Percentiles rank a stretch among this genome's conserved stretches.
phyloP scores from a whole-genome alignment of 1,284 basidiomycete genomes.

The Agaricales sp. region DNA sequence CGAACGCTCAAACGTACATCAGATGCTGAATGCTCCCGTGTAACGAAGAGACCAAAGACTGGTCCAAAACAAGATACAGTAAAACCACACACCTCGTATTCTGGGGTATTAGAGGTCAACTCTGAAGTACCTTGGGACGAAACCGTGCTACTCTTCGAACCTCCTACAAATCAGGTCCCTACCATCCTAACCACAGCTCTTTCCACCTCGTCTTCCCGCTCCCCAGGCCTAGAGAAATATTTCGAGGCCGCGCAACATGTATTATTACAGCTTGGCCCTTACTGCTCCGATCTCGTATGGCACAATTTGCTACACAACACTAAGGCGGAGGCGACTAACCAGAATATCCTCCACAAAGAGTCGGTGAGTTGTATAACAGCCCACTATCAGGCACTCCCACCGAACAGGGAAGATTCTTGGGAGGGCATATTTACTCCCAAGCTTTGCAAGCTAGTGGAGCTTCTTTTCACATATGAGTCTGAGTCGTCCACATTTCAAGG shows the following conservation, averaged over 20 bases:
- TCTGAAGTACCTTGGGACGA: too few species aligned
- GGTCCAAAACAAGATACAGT: too few species aligned
- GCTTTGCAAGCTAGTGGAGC: slow-evolving; percentile 44
- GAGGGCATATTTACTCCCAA: slow-evolving; percentile 59
- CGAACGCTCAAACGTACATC: too few species aligned
- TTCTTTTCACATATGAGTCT: slow-evolving; percentile 40
- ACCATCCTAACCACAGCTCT: neutral
- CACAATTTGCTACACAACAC: neutral
- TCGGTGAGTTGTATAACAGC: neutral
- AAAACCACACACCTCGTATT: too few species aligned
- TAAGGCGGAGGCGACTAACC: neutral
- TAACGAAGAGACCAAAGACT: too few species aligned
- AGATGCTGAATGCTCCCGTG: too few species aligned
- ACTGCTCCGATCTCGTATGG: neutral
- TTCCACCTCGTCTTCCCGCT: neutral
- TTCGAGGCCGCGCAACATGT: neutral
- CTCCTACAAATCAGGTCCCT: neutral
- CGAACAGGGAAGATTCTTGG: slow-evolving; percentile 21
- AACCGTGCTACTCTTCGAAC: neutral
- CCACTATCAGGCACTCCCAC: neutral
- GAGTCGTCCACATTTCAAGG: slow-evolving; percentile 49
- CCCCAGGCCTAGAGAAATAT: neutral
- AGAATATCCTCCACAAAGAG: neutral
- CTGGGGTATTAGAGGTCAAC: too few species aligned
- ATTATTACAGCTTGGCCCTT: neutral